Evolutionary conservation across 371 early-diverging fungal genomes (phyloP).

Genomic region (Lichtheimia ramosa): DNA sequence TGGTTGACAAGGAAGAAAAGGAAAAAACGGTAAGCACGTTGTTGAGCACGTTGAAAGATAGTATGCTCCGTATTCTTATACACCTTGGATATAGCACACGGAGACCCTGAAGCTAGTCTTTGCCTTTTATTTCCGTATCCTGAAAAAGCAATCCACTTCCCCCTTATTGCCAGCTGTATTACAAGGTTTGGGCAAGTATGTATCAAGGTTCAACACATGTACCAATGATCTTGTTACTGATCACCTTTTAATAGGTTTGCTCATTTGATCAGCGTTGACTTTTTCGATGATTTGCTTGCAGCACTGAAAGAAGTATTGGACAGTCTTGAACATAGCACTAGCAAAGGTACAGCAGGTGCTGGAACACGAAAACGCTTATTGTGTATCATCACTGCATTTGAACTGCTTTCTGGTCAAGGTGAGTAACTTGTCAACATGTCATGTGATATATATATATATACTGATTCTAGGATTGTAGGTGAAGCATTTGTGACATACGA

Average conservation of each 20-base stretch:
- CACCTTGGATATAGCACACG: conserved; percentile 58
- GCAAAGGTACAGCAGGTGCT: conserved; percentile 34
- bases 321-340: conserved; percentile 31
- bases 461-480: conserved; percentile 29
- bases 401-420: conserved; percentile 83
- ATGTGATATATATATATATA: background rate
- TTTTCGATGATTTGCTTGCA: conserved; percentile 86
- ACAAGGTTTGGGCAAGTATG: conserved; percentile 84
- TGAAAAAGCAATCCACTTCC: conserved; percentile 81
- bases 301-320: conserved; percentile 81
- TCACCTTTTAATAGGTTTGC: conserved; percentile 62
- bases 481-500: conserved; percentile 84
- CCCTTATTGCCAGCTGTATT: conserved; percentile 83
- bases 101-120: conserved; percentile 92
- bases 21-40: conserved; percentile 55
- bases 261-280: conserved; percentile 92
- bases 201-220: background rate
- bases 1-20: conserved; percentile 72
- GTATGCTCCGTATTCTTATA: background rate
- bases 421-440: background rate
- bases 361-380: conserved; percentile 72
- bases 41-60: background rate
- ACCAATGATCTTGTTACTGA: background rate
- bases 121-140: conserved; percentile 88
- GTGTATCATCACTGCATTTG: conserved; percentile 86